Evolutionary conservation across 441 rosid species (phyloP).

Genomic region (Erysimum pusillum): DNA sequence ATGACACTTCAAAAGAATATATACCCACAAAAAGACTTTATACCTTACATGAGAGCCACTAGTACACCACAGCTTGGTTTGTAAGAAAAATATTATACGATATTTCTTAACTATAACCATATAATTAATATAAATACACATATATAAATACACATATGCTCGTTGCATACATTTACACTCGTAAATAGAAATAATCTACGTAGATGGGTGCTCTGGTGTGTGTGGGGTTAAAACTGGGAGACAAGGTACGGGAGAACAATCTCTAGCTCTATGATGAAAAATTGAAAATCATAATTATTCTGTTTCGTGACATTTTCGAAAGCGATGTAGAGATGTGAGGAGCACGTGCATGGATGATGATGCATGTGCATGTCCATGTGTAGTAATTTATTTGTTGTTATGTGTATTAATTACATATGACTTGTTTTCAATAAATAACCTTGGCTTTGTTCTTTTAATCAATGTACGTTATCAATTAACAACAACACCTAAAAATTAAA

Average conservation of each 20-base stretch:
- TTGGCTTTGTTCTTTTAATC: constrained; percentile 13
- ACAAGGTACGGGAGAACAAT: constrained; percentile 37
- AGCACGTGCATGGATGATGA: constrained; percentile 47
- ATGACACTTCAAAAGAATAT: too few species aligned
- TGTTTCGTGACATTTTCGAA: constrained; percentile 42
- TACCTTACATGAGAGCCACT: too few species aligned
- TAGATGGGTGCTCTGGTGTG: not conserved
- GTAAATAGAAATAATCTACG: not conserved
- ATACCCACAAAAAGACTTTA: too few species aligned
- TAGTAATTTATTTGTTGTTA: not conserved
- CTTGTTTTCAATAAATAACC: constrained; percentile 10
- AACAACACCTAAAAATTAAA: not conserved
- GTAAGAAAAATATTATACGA: not conserved
- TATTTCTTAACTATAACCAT: not conserved
- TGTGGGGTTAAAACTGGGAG: constrained; percentile 29
- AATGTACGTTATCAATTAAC: not conserved
- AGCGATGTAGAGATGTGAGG: constrained; percentile 41
- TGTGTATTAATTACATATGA: constrained; percentile 9
- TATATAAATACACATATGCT: not conserved
- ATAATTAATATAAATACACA: not conserved
- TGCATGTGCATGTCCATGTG: constrained; percentile 47
- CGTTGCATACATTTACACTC: not conserved
- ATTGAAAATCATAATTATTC: constrained; percentile 42
- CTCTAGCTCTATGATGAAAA: constrained; percentile 41
- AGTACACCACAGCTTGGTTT: too few species aligned